A percentile compares a stretch with the other conserved stretches of the same genome.
phyloP scores from a whole-genome alignment of 2,329 filamentous ascomycete species.

The Exophiala lecanii-corni region DNA sequence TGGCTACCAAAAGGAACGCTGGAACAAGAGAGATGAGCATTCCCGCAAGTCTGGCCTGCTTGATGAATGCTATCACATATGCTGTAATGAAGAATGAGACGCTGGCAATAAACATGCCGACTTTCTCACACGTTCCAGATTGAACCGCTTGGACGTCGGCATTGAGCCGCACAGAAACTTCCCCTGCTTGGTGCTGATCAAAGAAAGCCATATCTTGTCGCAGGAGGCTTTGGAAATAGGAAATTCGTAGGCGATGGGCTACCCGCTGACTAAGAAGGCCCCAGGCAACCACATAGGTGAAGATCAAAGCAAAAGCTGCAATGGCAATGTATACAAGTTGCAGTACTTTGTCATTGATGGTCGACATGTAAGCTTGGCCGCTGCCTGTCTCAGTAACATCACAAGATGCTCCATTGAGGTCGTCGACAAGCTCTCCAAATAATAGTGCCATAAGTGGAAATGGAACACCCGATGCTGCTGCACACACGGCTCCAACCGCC shows the following conservation, averaged over 20 bases:
- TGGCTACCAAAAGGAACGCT: constrained; percentile 43
- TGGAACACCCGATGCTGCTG: constrained; percentile 36
- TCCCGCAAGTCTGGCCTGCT: constrained; percentile 41
- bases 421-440: constrained; percentile 38
- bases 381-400: neutral
- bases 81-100: constrained; percentile 46
- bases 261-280: constrained; percentile 60
- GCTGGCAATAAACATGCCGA: constrained; percentile 44
- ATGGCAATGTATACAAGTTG: constrained; percentile 60
- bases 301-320: constrained; percentile 60
- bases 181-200: constrained; percentile 39
- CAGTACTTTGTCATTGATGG: constrained; percentile 56
- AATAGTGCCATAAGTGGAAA: constrained; percentile 38
- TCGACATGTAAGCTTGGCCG: constrained; percentile 29
- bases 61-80: constrained; percentile 47
- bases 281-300: constrained; percentile 61
- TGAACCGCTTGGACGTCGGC: constrained; percentile 45
- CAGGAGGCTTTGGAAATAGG: constrained; percentile 26
- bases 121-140: constrained; percentile 46
- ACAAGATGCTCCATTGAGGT: constrained; percentile 30
- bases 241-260: constrained; percentile 57
- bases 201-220: constrained; percentile 30
- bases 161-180: constrained; percentile 44
- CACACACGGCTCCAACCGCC: constrained; percentile 29
- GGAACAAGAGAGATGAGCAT: constrained; percentile 44